Evolutionary conservation across 129 eudicot species (phyloP), one percentile per base, ranked within the genome.

Genomic region (Kitagawia praeruptora): DNA sequence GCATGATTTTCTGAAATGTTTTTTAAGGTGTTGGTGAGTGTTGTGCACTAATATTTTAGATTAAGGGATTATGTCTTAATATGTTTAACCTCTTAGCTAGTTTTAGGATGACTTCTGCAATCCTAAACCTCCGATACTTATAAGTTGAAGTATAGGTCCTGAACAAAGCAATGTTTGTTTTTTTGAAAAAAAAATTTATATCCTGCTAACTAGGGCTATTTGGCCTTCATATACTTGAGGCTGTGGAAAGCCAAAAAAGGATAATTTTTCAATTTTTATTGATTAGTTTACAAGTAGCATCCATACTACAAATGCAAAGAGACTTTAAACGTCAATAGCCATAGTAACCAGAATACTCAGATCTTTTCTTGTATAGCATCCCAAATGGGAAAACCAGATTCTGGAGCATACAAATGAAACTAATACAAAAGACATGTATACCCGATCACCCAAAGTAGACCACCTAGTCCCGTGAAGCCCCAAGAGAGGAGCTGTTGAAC

Each of bases 381-480:
- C 31, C 66, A 58, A 58, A 58, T n/a, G 14, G 66, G 28, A 39
- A 71, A 53, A 37, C 25, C 46, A 49, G 37, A 34, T 37, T 76
- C 13, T 76, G 31, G 69, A 76, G 39, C n/a, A 54, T 1, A n/a
- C 38, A 56, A 34, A 46, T 8, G 19, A 46, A 6, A 79, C 6
- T 28, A 69, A 67, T 7, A 14, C 49, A 69, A 77, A 69, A 58
- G 71, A 34, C 37, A 34, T 34, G 37, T 34, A 83, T 75, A 96
- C 99, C 98, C 93, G 94, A 75, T 88, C 89, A 58, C 88, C 89
- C 63, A 88, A 66, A 61, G 88, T 90, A 46, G 92, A 84, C 99
- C 99, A 96, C 21, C 91, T 92, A 78, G 89, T 84, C 53, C 99
- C 99, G 74, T 90, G 84, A 87, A 90, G 80, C 67, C 98, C 99